Base-by-base conservation (phyloP, 371 early-diverging fungal genomes). In the Paraphysoderma sedebokerense region DNA sequence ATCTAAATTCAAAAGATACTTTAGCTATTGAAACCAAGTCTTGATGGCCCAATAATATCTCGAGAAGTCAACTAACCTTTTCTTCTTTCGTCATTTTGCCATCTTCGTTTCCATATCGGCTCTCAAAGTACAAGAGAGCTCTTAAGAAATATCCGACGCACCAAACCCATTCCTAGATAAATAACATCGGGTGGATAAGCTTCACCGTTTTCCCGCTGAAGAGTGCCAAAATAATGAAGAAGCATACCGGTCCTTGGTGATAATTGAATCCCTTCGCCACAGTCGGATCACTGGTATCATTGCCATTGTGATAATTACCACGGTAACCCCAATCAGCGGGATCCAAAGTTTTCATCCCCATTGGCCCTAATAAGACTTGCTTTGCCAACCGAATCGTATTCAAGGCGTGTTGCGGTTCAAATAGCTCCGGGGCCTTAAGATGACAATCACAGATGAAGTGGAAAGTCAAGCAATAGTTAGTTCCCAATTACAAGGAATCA, bases 201-300 rank as follows among this genome's bases (percentile, higher is more conserved):
- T n/a, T n/a, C 26, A 19, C 30, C 6, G 9, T 23, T 26, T 27
- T 20, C 32, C 15, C 20, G 4, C 24, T 12, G 15, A 12, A 19
- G 38, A 28, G 5, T 12, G 32, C 15, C 38, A 36, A 42, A n/a
- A 39, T 23, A 54, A 41, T n/a, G 13, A 24, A 28, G 27, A 5
- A 19, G 51, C 67, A 47, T 65, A 74, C 71, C 23, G 81, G 82
- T 4, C 95, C 98, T 54, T 95, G 88, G 55, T 97, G 96, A 56
- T 97, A 97, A 57, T 97, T 97, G 62, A 81, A 82, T 12, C 98
- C 98, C 46, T 92, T 88, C 3, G 93, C 85, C 0, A 88, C 70
- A 19, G 72, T 61, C 19, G 76, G 65, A 55, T 97, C 92, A 15
- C 63, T 62, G 20, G 83, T 79, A 51, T 93, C 89, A 55, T 97